Percentiles rank a stretch among this genome's conserved stretches.
Evolutionary conservation across 2,329 filamentous ascomycete species (phyloP).

Genomic region (Davidsoniella neocaledoniae): DNA sequence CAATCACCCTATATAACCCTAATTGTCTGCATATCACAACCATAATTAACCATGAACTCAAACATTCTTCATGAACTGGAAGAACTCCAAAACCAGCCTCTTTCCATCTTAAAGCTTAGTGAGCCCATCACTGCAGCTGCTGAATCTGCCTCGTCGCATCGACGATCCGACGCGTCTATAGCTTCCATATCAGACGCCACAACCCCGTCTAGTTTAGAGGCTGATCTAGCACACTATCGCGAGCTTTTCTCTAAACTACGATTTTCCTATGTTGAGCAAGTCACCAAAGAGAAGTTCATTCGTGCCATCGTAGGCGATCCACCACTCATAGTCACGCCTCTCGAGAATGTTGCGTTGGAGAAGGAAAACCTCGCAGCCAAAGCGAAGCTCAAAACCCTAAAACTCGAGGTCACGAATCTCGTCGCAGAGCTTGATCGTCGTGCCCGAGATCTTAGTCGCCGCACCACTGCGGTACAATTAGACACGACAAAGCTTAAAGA

Average conservation of each 20-base stretch:
- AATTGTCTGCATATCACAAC: slow-evolving; percentile 1
- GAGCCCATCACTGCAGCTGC: slow-evolving; percentile 50
- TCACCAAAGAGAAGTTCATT: slow-evolving; percentile 96
- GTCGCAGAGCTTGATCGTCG: slow-evolving; percentile 54
- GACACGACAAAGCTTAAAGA: slow-evolving; percentile 33
- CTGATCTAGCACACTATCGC: slow-evolving; percentile 78
- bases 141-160: slow-evolving; percentile 17
- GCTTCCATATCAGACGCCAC: slow-evolving; percentile 44
- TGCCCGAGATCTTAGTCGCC: slow-evolving; percentile 39
- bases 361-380: slow-evolving; percentile 53
- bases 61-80: slow-evolving; percentile 32
- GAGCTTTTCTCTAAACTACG: slow-evolving; percentile 91
- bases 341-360: slow-evolving; percentile 69
- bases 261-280: slow-evolving; percentile 95
- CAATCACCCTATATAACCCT: too few relatives aligned
- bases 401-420: slow-evolving; percentile 59
- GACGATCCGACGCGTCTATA: slow-evolving; percentile 57
- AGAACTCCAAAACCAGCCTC: slow-evolving; percentile 37
- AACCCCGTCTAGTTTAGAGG: slow-evolving; percentile 60
- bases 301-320: slow-evolving; percentile 82
- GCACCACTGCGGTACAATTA: slow-evolving; percentile 32
- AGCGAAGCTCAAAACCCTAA: slow-evolving; percentile 59
- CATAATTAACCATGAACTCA: slow-evolving; percentile 16
- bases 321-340: slow-evolving; percentile 64
- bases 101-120: slow-evolving; percentile 62